phyloP scores from a whole-genome alignment of 2,329 filamentous ascomycete species.

The Samsoniella hepiali region DNA sequence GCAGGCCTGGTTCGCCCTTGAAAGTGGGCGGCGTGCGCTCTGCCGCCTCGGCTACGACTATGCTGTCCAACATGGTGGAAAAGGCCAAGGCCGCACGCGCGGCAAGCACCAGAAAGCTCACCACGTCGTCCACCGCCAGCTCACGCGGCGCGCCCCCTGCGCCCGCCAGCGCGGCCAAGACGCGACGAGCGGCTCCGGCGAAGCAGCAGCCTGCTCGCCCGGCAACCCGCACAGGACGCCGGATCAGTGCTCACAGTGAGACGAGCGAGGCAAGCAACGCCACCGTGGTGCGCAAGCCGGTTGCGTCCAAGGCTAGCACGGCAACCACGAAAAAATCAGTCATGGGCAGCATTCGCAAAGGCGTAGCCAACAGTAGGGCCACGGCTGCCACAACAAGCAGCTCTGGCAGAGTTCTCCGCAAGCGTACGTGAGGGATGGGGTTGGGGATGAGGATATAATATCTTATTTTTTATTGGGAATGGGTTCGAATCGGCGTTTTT shows the following conservation, averaged over 20 bases:
- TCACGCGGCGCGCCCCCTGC: slow-evolving; percentile 36
- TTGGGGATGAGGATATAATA: slow-evolving; percentile 3
- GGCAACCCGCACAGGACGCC: slow-evolving; percentile 47
- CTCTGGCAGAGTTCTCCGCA: slow-evolving; percentile 53
- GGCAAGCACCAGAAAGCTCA: slow-evolving; percentile 45
- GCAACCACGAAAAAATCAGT: slow-evolving; percentile 48
- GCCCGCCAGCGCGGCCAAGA: slow-evolving; percentile 33
- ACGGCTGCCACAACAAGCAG: slow-evolving; percentile 40
- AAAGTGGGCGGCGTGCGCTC: slow-evolving; percentile 48
- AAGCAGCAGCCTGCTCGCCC: slow-evolving; percentile 34
- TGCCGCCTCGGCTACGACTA: slow-evolving; percentile 39
- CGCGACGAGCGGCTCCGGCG: slow-evolving; percentile 24
- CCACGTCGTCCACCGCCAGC: slow-evolving; percentile 43
- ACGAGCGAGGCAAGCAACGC: slow-evolving; percentile 61
- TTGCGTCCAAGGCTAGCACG: slow-evolving; percentile 34
- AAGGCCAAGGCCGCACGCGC: slow-evolving; percentile 56
- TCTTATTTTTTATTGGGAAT: slow-evolving; percentile 5
- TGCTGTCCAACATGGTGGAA: slow-evolving; percentile 57
- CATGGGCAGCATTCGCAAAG: slow-evolving; percentile 53
- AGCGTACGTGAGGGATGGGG: slow-evolving; percentile 40
- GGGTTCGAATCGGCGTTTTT: slow-evolving; percentile 17
- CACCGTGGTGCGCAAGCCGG: slow-evolving; percentile 59
- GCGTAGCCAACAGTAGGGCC: slow-evolving; percentile 43
- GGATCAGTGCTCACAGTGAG: slow-evolving; percentile 59
- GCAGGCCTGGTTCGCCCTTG: slow-evolving; percentile 59